Percentiles rank a stretch among this genome's conserved stretches.
These are phyloP conservation scores for Diaporthe caulivora DNA, from an alignment of 2,329 filamentous ascomycete species.

Conservation along the genomic window DNA sequence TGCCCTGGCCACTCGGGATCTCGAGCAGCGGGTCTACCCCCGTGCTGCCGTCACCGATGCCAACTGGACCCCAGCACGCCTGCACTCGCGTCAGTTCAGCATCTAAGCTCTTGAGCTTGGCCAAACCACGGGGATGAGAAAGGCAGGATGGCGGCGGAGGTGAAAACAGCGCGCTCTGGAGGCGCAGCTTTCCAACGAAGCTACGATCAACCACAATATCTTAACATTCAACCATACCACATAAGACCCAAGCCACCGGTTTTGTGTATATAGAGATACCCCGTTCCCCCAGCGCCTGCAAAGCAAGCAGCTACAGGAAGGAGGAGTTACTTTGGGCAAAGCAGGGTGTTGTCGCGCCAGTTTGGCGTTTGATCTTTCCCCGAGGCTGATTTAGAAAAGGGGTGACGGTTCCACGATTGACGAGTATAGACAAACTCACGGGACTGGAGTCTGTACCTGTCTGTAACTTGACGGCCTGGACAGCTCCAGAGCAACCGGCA, in stretches of 20 bases:
- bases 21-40: conserved; percentile 32
- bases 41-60: conserved; percentile 38
- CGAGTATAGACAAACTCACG: conserved; percentile 36
- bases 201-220: conserved; percentile 35
- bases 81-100: conserved; percentile 22
- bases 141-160: conserved; percentile 21
- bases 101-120: not conserved
- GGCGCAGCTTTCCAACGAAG: conserved; percentile 39
- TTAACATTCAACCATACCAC: conserved; percentile 32
- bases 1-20: conserved; percentile 29
- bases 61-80: conserved; percentile 33
- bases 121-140: not conserved
- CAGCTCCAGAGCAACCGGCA: conserved; percentile 15
- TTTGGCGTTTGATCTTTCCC: conserved; percentile 5
- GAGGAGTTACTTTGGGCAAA: conserved; percentile 32
- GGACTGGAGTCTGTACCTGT: conserved; percentile 4
- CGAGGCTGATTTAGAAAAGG: conserved; percentile 7
- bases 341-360: not conserved
- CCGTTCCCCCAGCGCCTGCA: conserved; percentile 31
- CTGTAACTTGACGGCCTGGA: not conserved
- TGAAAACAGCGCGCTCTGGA: conserved; percentile 38
- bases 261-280: conserved; percentile 35
- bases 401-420: conserved; percentile 35
- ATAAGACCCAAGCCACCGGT: not conserved
- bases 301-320: conserved; percentile 33